Evolutionary conservation across 2,329 filamentous ascomycete genomes (phyloP).

Genomic region (Chaetomium sp.): DNA sequence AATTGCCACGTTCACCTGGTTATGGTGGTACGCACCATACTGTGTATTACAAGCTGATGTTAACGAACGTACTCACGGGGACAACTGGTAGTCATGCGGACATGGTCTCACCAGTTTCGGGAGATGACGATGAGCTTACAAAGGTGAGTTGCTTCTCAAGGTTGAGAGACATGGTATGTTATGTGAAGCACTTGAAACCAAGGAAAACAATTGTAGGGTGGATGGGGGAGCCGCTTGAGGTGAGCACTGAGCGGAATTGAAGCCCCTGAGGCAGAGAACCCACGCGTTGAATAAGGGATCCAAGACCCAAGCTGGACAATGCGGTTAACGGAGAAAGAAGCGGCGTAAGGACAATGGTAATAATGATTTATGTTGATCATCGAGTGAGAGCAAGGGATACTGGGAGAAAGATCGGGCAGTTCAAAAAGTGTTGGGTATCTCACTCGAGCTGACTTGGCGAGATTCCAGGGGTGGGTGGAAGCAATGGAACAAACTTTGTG

Average conservation of each 20-base stretch:
- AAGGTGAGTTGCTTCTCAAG: conserved; percentile 77
- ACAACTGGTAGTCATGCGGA: background rate
- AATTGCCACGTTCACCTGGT: conserved; percentile 69
- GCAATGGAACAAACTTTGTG: conserved; percentile 7
- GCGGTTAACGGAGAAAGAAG: no score
- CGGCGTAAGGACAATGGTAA: no score
- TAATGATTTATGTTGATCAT: no score
- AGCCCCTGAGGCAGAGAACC: no score
- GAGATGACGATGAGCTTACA: conserved; percentile 45
- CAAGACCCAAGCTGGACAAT: no score
- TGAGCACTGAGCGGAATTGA: background rate
- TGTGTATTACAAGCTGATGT: conserved; percentile 30
- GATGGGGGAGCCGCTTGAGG: background rate
- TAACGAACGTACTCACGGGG: background rate
- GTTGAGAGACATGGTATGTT: conserved; percentile 56
- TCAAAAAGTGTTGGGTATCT: background rate
- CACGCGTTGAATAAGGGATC: no score
- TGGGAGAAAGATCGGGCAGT: conserved; percentile 1
- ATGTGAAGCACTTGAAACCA: background rate
- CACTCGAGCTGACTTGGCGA: conserved; percentile 4
- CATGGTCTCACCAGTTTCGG: background rate
- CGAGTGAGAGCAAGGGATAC: background rate
- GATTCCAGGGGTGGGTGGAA: background rate
- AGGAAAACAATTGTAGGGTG: background rate
- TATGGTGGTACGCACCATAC: conserved; percentile 82